These are phyloP conservation scores for Singerocomus inundabilis DNA, from an alignment of 1,284 basidiomycete genomes.

Conservation along the genomic window DNA sequence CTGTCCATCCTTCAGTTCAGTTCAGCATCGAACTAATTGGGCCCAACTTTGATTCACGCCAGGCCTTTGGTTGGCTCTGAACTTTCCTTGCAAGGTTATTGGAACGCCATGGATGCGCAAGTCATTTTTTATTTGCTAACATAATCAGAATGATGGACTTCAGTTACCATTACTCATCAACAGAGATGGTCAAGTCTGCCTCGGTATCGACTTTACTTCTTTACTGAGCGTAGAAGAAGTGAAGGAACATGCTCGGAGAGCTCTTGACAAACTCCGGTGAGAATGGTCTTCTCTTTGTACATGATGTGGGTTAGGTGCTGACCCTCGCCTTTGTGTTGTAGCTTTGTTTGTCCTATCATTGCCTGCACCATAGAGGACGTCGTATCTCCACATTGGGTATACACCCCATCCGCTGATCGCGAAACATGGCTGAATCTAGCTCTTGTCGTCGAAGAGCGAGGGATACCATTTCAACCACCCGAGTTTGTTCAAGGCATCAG, in stretches of 20 bases:
- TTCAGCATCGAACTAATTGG: neutral
- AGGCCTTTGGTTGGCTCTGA: slow-evolving; percentile 24
- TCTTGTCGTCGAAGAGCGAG: slow-evolving; percentile 19
- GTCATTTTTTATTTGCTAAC: neutral
- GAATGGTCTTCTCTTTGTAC: neutral
- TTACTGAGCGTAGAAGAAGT: slow-evolving; percentile 8
- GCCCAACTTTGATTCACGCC: neutral
- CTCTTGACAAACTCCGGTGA: slow-evolving; percentile 24
- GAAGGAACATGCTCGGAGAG: slow-evolving; percentile 9
- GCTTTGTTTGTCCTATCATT: slow-evolving; percentile 24
- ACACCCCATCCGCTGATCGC: slow-evolving; percentile 20
- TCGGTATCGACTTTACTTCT: slow-evolving; percentile 18
- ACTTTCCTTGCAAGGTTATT: slow-evolving; percentile 12
- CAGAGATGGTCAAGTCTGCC: slow-evolving; percentile 17
- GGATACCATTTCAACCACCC: slow-evolving; percentile 14
- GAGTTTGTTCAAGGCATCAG: slow-evolving; percentile 18
- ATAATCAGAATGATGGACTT: neutral
- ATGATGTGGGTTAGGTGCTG: neutral
- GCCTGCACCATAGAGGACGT: slow-evolving; percentile 16
- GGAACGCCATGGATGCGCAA: slow-evolving; percentile 17
- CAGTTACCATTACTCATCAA: neutral
- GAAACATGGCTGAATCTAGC: slow-evolving; percentile 23
- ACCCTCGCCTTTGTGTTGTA: neutral
- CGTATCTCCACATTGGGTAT: slow-evolving; percentile 18
- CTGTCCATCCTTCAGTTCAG: neutral